phyloP scores from a whole-genome alignment of 805 yeast species.

The Candida corydali region DNA sequence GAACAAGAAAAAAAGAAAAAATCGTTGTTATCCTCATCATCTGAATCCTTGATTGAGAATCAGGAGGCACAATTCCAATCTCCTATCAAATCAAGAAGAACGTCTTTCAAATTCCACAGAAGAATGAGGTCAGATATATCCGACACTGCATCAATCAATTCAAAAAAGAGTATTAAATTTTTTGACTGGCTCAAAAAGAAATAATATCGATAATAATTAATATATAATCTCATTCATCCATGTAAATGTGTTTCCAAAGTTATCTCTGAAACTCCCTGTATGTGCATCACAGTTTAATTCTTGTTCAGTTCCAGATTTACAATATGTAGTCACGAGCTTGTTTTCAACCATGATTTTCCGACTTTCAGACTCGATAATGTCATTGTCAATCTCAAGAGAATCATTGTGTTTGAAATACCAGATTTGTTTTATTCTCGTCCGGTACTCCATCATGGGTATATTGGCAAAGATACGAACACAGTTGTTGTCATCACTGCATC shows the following conservation, averaged over 20 bases:
- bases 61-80: neutral
- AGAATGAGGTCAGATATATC: conserved; percentile 2
- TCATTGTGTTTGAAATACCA: no score
- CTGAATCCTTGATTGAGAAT: conserved; percentile 1
- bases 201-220: neutral
- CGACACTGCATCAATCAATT: conserved; percentile 4
- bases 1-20: neutral
- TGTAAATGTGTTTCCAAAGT: neutral
- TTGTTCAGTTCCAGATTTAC: neutral
- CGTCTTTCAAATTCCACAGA: conserved; percentile 1
- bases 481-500: neutral
- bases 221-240: conserved; percentile 3
- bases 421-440: neutral
- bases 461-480: neutral
- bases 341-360: neutral
- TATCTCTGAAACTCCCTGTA: neutral
- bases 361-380: neutral
- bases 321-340: neutral
- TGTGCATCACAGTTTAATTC: neutral
- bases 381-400: neutral
- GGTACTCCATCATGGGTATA: neutral
- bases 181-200: conserved; percentile 10
- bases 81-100: neutral
- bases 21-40: neutral
- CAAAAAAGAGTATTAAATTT: conserved; percentile 7